Base-by-base conservation (phyloP, 2,329 filamentous ascomycete species). In the Botrytis deweyae region DNA sequence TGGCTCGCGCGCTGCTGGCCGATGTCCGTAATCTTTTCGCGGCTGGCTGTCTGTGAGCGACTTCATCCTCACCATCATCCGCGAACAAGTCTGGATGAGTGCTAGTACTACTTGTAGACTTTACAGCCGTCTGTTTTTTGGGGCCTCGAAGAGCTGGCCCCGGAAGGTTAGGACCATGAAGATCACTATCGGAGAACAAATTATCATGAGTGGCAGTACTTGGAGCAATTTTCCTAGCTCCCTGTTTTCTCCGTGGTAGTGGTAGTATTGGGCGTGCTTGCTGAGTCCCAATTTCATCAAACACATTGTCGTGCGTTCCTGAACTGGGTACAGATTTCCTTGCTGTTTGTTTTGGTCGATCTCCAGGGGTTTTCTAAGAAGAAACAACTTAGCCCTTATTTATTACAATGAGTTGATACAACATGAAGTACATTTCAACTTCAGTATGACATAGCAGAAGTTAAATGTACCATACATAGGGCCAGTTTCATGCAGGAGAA, bases 271-370 rank as follows among this genome's bases (percentile, higher is more conserved):
- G 36, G 36, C 65, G 65, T 68, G 65, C 49, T 29, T 9, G 12
- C n/a, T 68, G 49, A 68, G 36, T 9, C 42, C 25, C 25, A 9
- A n/a, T 40, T 55, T 68, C 65, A 33, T 18, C 65, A 68, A 58
- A 69, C 38, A 42, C 63, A 70, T n/a, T 62, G 36, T 73, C 58
- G 63, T 68, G 58, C 40, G 40, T 40, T 33, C 61, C 22, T 46
- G 67, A 55, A 33, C 66, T 71, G 44, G 33, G 36, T n/a, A 40
- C 62, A 8, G 33, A 55, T 64, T 75, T 73, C 38, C 70, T 73
- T n/a, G 74, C 70, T n/a, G 75, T 74, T 49, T 75, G 70, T 58
- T 72, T 75, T 29, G 63, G 70, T 62, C 42, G 71, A 20, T 9
- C 40, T n/a, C 38, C 58, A 40, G 46, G 8, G 20, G 38, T 18